Evolutionary conservation across 805 yeast species (phyloP).

Genomic region (Lipomyces chichibuensis): DNA sequence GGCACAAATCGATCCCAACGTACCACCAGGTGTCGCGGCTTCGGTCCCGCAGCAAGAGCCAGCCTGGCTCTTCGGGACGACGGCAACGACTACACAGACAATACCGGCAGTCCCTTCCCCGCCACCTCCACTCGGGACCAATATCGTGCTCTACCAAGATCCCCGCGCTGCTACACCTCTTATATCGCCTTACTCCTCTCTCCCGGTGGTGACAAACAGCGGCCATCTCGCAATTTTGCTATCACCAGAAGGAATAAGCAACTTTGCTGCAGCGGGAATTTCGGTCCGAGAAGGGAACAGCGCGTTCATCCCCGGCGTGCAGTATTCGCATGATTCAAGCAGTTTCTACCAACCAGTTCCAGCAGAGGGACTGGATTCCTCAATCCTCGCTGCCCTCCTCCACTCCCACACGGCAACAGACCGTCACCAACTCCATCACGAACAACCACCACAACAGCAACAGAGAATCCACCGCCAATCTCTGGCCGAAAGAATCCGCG

Average conservation of each 20-base stretch:
- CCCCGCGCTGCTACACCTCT: constrained; percentile 27
- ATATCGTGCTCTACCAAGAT: constrained; percentile 32
- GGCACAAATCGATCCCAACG: neutral
- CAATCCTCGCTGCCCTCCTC: constrained; percentile 20
- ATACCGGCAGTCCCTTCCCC: constrained; percentile 23
- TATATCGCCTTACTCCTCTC: constrained; percentile 17
- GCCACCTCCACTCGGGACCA: constrained; percentile 31
- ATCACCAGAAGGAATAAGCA: constrained; percentile 29
- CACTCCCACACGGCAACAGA: neutral
- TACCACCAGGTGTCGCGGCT: neutral
- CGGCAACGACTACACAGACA: constrained; percentile 17
- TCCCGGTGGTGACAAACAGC: constrained; percentile 25
- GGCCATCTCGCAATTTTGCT: constrained; percentile 33
- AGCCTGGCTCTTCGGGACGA: constrained; percentile 11
- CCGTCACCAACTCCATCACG: constrained; percentile 1
- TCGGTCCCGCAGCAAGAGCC: neutral
- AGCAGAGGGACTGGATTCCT: constrained; percentile 19
- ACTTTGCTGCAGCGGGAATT: constrained; percentile 29
- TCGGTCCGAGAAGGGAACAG: constrained; percentile 10
- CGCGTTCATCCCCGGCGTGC: constrained; percentile 20
- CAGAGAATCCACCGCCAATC: neutral
- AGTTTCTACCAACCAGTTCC: neutral
- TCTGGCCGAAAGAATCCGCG: constrained; percentile 5
- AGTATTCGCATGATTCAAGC: constrained; percentile 4
- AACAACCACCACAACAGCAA: neutral